Conservation (phyloP, 2,329 filamentous ascomycete species). For the Fusarium udum region DNA sequence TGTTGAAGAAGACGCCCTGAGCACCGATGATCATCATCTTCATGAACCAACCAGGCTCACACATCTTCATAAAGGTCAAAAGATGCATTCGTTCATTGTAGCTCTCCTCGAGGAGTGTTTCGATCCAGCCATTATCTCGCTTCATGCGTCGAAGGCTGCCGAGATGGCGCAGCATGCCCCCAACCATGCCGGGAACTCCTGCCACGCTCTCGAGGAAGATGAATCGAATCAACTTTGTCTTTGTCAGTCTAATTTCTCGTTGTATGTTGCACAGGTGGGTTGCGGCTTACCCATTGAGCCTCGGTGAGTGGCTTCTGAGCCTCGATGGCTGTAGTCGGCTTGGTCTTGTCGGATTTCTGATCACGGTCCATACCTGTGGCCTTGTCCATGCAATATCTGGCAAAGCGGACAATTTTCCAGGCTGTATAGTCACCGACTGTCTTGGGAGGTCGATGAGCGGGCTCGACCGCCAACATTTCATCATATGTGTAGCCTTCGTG, state of each 20-base stretch:
- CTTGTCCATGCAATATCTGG: slow-evolving; percentile 83
- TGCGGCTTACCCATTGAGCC: slow-evolving; percentile 74
- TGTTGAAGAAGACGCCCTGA: slow-evolving; percentile 97
- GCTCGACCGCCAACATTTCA: slow-evolving; percentile 78
- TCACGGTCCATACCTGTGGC: slow-evolving; percentile 78
- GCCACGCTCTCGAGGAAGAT: slow-evolving; percentile 96
- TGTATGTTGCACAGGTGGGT: background rate
- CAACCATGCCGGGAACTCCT: slow-evolving; percentile 96
- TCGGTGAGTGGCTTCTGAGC: slow-evolving; percentile 76
- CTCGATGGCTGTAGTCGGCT: slow-evolving; percentile 64
- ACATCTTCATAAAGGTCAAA: slow-evolving; percentile 91
- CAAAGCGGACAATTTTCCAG: slow-evolving; percentile 76
- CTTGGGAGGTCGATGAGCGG: slow-evolving; percentile 79
- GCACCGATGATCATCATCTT: slow-evolving; percentile 89
- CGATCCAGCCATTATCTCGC: slow-evolving; percentile 96
- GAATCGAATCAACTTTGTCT: slow-evolving; percentile 73
- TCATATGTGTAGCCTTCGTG: slow-evolving; percentile 79
- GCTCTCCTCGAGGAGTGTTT: slow-evolving; percentile 87
- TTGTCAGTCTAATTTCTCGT: slow-evolving; percentile 19
- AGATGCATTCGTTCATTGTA: slow-evolving; percentile 97
- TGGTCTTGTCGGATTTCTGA: slow-evolving; percentile 70
- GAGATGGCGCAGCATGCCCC: slow-evolving; percentile 90
- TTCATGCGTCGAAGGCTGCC: slow-evolving; percentile 85
- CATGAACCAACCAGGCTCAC: slow-evolving; percentile 81
- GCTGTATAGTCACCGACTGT: slow-evolving; percentile 82